Conservation (phyloP, 1,139 yeast species). For the Blastobotrys proliferans region DNA sequence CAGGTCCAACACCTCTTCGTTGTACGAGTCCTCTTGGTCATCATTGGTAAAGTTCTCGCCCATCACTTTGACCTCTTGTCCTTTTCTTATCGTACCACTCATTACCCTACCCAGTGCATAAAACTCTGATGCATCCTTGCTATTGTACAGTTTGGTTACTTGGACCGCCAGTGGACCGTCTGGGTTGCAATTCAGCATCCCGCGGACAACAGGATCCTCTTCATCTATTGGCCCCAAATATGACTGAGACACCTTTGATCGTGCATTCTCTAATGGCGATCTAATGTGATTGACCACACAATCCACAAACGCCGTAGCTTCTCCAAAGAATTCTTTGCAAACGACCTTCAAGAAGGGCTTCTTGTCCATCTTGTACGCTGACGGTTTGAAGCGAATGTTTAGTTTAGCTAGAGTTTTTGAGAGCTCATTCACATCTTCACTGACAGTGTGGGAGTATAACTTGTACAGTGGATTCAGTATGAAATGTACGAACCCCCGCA, state of each 20-base stretch:
- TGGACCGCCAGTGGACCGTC: slow-evolving; percentile 51
- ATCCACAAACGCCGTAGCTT: slow-evolving; percentile 53
- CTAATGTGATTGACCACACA: slow-evolving; percentile 39
- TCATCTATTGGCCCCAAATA: slow-evolving; percentile 15
- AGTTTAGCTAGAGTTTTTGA: slow-evolving; percentile 42
- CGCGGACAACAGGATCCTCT: slow-evolving; percentile 21
- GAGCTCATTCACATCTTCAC: slow-evolving; percentile 47
- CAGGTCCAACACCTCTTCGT: slow-evolving; percentile 44
- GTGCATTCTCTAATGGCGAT: slow-evolving; percentile 41
- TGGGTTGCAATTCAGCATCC: slow-evolving; percentile 33
- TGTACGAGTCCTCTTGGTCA: slow-evolving; percentile 49
- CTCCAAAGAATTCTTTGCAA: slow-evolving; percentile 52
- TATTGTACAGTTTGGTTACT: slow-evolving; percentile 57
- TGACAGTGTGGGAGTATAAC: slow-evolving; percentile 56
- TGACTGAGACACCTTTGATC: slow-evolving; percentile 18
- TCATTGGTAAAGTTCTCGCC: slow-evolving; percentile 54
- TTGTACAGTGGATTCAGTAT: slow-evolving; percentile 80
- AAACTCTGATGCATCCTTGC: slow-evolving; percentile 44
- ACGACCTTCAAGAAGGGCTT: slow-evolving; percentile 54
- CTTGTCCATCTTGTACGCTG: slow-evolving; percentile 46
- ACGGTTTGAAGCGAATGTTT: slow-evolving; percentile 30
- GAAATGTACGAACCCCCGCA: slow-evolving; percentile 63
- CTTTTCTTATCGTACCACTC: slow-evolving; percentile 53
- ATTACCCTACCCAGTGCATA: slow-evolving; percentile 58
- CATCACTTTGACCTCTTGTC: slow-evolving; percentile 49